Evolutionary conservation across 2,329 filamentous ascomycete genomes (phyloP).

Genomic region (Epichloe baconii): DNA sequence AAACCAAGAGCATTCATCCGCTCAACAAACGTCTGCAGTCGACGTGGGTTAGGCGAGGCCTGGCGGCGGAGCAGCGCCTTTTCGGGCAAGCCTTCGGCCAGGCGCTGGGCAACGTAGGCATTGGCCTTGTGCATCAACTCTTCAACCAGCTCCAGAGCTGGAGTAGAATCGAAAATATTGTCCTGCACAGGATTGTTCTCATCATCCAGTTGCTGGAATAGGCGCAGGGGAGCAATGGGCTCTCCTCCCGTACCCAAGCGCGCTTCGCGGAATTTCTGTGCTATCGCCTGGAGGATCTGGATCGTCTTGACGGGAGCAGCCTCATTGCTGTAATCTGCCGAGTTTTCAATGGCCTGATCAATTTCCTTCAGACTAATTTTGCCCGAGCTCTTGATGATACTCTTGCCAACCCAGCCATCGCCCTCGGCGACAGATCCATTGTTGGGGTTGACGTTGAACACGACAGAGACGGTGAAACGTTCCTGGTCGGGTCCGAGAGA

Average conservation of each 20-base stretch:
- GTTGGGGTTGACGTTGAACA: conserved; percentile 77
- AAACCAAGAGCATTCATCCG: conserved; percentile 87
- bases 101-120: conserved; percentile 72
- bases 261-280: conserved; percentile 80
- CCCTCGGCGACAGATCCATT: conserved; percentile 70
- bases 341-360: conserved; percentile 62
- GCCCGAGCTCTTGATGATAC: conserved; percentile 81
- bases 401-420: conserved; percentile 87
- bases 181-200: conserved; percentile 95
- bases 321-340: conserved; percentile 47
- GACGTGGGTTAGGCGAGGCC: conserved; percentile 69
- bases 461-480: conserved; percentile 78
- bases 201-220: conserved; percentile 89
- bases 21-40: conserved; percentile 80
- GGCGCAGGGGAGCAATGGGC: conserved; percentile 70
- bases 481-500: conserved; percentile 80
- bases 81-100: conserved; percentile 68
- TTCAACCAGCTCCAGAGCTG: conserved; percentile 85
- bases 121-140: conserved; percentile 93
- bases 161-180: conserved; percentile 87
- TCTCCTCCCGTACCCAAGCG: conserved; percentile 70
- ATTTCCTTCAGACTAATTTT: conserved; percentile 79
- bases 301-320: conserved; percentile 62
- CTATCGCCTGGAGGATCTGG: conserved; percentile 65
- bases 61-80: conserved; percentile 89